phyloP scores from a whole-genome alignment of 768 basidiomycete genomes.

The Leccinum longicurvipes region DNA sequence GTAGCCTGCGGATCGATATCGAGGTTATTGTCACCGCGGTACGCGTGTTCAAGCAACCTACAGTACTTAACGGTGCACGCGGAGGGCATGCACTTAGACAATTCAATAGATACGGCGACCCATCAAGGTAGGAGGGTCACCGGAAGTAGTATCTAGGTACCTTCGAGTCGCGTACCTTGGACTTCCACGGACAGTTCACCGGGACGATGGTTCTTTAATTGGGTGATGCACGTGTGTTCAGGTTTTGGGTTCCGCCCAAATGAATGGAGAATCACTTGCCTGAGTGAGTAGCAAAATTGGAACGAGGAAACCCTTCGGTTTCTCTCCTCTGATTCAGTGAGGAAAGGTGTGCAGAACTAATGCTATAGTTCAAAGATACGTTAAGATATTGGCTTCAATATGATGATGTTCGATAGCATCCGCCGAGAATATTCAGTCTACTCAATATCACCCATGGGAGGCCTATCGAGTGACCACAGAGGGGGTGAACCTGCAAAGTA shows the following conservation, averaged over 20 bases:
- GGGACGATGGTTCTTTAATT: background rate
- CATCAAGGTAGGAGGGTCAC: background rate
- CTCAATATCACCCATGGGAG: too few relatives aligned
- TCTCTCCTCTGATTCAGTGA: too few relatives aligned
- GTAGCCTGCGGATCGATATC: background rate
- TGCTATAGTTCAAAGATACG: too few relatives aligned
- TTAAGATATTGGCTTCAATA: too few relatives aligned
- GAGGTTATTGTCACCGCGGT: too few relatives aligned
- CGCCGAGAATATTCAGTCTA: background rate
- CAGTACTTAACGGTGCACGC: background rate
- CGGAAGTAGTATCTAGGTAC: background rate
- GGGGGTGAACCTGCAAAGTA: too few relatives aligned
- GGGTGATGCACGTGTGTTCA: background rate
- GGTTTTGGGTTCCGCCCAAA: background rate
- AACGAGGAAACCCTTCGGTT: background rate
- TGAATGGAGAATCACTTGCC: background rate
- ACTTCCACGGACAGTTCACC: background rate
- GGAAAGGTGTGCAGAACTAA: background rate
- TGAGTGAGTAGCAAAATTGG: background rate
- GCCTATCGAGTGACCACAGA: too few relatives aligned
- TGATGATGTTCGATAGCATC: background rate
- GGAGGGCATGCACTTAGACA: background rate
- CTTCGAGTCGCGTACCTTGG: background rate
- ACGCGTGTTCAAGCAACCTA: background rate
- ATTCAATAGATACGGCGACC: background rate